Percentiles rank a stretch among this genome's conserved stretches.
Evolutionary conservation across 495 filamentous ascomycete species (phyloP).

Genomic region (Daldinia vernicosa): DNA sequence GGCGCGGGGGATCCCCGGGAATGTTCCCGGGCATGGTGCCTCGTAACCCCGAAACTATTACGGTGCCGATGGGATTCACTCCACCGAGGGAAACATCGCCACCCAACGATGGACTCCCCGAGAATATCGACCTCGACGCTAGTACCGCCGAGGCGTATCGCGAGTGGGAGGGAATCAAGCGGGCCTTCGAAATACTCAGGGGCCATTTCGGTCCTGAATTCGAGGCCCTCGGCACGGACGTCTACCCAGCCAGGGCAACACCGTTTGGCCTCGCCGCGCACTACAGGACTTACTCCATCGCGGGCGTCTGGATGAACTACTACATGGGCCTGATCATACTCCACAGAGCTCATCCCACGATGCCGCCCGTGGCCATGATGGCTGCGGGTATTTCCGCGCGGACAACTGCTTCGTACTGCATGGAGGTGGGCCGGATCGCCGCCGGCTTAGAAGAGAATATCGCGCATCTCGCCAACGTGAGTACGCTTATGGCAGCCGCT

Average conservation of each 20-base stretch:
- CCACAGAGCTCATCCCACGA: slow-evolving; percentile 79
- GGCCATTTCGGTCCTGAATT: slow-evolving; percentile 77
- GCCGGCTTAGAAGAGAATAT: slow-evolving; percentile 79
- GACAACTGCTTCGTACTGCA: slow-evolving; percentile 73
- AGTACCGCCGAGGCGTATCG: slow-evolving; percentile 73
- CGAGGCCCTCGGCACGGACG: slow-evolving; percentile 78
- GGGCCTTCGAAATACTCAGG: slow-evolving; percentile 73
- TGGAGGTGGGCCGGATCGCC: slow-evolving; percentile 80
- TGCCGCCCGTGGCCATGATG: slow-evolving; percentile 91
- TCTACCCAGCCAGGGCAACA: slow-evolving; percentile 61
- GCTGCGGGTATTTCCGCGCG: slow-evolving; percentile 76
- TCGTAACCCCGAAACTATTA: slow-evolving; percentile 52
- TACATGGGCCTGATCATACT: slow-evolving; percentile 83
- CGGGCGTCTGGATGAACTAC: slow-evolving; percentile 83
- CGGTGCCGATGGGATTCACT: slow-evolving; percentile 67
- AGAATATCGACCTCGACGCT: slow-evolving; percentile 62
- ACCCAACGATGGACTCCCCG: slow-evolving; percentile 42
- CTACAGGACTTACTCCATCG: slow-evolving; percentile 87
- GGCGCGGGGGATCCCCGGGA: slow-evolving; percentile 46
- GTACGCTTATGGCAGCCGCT: slow-evolving; percentile 80
- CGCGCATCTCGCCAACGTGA: slow-evolving; percentile 66
- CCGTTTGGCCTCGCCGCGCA: slow-evolving; percentile 86
- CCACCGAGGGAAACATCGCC: slow-evolving; percentile 52
- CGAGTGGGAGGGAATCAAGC: slow-evolving; percentile 81
- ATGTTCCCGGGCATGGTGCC: slow-evolving; percentile 73